Conservation (phyloP, 164 flowering plant species). For the Umbilicus rupestris region DNA sequence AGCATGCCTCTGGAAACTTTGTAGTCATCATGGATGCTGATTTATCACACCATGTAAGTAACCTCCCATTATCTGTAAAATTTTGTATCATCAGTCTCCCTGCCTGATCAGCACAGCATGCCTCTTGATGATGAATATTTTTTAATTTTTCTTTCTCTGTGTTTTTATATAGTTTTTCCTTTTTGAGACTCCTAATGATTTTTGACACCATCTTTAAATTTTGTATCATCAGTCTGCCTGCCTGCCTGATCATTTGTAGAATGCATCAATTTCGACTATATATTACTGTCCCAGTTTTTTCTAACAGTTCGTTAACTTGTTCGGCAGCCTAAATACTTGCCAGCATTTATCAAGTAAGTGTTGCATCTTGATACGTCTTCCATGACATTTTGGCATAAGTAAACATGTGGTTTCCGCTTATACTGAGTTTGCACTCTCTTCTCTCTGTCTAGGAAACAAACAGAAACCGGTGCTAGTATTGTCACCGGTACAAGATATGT, state of each 20-base stretch:
- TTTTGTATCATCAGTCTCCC: too few relatives aligned
- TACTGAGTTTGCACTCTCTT: background rate
- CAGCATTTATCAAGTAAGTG: conserved; percentile 86
- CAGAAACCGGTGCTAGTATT: conserved; percentile 82
- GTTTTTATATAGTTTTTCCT: background rate
- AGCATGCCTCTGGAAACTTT: conserved; percentile 90
- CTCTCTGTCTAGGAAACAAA: conserved; percentile 59
- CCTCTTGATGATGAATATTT: too few relatives aligned
- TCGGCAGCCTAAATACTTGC: conserved; percentile 89
- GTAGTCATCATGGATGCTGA: conserved; percentile 99
- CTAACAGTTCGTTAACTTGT: background rate
- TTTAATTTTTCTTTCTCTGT: background rate
- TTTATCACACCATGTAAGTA: conserved; percentile 94
- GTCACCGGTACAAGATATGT: conserved; percentile 98
- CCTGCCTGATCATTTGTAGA: conserved; percentile 4
- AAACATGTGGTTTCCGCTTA: background rate
- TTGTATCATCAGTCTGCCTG: background rate
- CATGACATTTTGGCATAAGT: background rate
- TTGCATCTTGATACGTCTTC: background rate
- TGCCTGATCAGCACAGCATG: too few relatives aligned
- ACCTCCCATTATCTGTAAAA: background rate
- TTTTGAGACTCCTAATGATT: background rate
- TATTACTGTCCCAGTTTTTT: background rate
- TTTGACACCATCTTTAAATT: background rate
- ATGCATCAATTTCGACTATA: background rate